These are phyloP conservation scores for Apiotrichum montevideense DNA, from an alignment of 1,284 basidiomycete species.

Conservation along the genomic window DNA sequence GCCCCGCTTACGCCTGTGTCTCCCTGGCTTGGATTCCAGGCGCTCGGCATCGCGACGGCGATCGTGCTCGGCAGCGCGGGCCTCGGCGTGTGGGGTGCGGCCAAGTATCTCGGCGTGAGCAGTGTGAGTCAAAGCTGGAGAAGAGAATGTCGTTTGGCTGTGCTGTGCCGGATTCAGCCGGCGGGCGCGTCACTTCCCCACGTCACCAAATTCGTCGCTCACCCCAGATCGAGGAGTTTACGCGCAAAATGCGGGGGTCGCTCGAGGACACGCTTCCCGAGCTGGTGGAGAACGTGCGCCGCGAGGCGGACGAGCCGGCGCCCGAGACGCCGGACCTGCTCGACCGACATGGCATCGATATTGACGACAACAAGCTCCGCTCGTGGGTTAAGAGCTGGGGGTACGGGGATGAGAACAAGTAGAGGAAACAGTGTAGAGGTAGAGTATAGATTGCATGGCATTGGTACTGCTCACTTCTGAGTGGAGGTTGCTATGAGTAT, in stretches of 20 bases:
- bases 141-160: no score
- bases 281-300: slow-evolving; percentile 13
- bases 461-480: not conserved
- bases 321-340: slow-evolving; percentile 5
- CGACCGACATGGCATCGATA: slow-evolving; percentile 7
- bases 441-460: not conserved
- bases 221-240: slow-evolving; percentile 35
- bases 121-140: slow-evolving; percentile 24
- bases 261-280: slow-evolving; percentile 27
- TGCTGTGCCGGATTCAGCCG: no score
- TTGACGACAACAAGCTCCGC: slow-evolving; percentile 15
- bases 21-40: slow-evolving; percentile 29
- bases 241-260: slow-evolving; percentile 25
- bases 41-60: slow-evolving; percentile 38
- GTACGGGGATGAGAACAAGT: slow-evolving; percentile 8
- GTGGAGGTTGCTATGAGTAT: no score
- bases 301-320: slow-evolving; percentile 6
- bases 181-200: no score
- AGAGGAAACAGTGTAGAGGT: not conserved
- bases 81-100: slow-evolving; percentile 29
- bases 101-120: slow-evolving; percentile 33
- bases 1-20: slow-evolving; percentile 12
- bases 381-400: slow-evolving; percentile 11
- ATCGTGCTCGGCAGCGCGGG: slow-evolving; percentile 34
- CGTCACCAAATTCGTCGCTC: no score